phyloP scores from a whole-genome alignment of 2,329 filamentous ascomycete species.

The Colletotrichum cordylinicola region DNA sequence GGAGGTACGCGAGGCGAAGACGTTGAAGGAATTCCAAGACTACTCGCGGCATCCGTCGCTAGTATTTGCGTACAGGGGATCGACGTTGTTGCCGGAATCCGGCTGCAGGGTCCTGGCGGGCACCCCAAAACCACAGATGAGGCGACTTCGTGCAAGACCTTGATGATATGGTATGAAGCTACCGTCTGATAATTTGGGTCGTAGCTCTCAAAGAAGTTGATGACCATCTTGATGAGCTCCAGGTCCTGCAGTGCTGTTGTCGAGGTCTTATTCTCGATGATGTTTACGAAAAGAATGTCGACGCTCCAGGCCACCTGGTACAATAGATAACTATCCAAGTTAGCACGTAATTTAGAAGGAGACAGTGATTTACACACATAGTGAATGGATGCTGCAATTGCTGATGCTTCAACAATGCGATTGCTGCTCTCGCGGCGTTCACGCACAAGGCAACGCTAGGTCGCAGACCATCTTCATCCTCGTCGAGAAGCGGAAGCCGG shows the following conservation, averaged over 20 bases:
- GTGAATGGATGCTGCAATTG: conserved; percentile 2
- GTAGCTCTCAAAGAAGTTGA: conserved; percentile 15
- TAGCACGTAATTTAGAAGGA: accelerated
- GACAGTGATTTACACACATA: neutral
- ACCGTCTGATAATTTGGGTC: neutral
- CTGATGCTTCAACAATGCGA: conserved; percentile 5
- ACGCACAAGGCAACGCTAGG: neutral
- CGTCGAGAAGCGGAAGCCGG: neutral
- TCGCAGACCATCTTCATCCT: conserved; percentile 3
- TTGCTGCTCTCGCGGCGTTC: neutral
- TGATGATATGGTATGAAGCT: neutral
- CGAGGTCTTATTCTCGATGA: conserved; percentile 3
- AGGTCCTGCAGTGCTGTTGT: neutral
- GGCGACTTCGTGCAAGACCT: conserved; percentile 2
- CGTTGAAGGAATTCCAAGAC: neutral
- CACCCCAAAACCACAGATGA: neutral
- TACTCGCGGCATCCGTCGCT: neutral
- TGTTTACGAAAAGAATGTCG: conserved; percentile 10
- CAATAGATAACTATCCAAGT: neutral
- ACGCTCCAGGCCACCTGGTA: conserved; percentile 18
- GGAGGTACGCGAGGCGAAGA: neutral
- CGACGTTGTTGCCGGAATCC: neutral
- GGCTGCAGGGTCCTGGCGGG: neutral
- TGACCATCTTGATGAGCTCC: conserved; percentile 11
- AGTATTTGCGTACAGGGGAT: neutral